Percentiles rank a stretch among this genome's conserved stretches.
These are phyloP conservation scores for Niebla homalea DNA, from an alignment of 495 filamentous ascomycete genomes.

Conservation along the genomic window DNA sequence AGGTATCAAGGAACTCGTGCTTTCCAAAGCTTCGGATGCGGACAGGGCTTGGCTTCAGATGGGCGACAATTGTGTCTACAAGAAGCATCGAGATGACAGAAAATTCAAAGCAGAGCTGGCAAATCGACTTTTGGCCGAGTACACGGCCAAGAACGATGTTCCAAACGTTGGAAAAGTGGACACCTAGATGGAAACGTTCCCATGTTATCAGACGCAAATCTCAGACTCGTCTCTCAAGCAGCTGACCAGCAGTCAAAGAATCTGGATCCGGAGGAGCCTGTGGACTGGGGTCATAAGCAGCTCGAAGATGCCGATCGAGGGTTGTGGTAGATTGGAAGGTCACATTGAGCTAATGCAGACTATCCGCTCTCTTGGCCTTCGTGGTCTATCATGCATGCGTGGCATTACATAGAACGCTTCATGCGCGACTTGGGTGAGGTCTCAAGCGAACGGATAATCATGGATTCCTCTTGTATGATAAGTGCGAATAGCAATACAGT, in stretches of 20 bases:
- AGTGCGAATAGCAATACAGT: too few relatives aligned
- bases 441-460: too few relatives aligned
- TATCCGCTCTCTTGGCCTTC: neutral
- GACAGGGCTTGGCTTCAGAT: constrained; percentile 46
- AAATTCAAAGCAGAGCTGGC: constrained; percentile 33
- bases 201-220: neutral
- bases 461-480: too few relatives aligned
- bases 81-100: constrained; percentile 44
- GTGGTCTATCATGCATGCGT: too few relatives aligned
- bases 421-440: too few relatives aligned
- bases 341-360: too few relatives aligned
- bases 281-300: neutral
- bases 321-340: neutral
- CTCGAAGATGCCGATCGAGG: too few relatives aligned
- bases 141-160: constrained; percentile 1
- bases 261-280: neutral
- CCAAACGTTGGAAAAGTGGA: too few relatives aligned
- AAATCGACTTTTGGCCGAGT: constrained; percentile 2
- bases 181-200: too few relatives aligned
- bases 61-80: constrained; percentile 56
- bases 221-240: neutral
- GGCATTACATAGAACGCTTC: too few relatives aligned
- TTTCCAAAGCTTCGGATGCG: constrained; percentile 48
- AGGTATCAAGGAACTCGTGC: constrained; percentile 49
- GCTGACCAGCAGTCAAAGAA: neutral